These are phyloP conservation scores for Rhizopus stolonifer DNA, from an alignment of 371 early-diverging fungal genomes.

Conservation along the genomic window DNA sequence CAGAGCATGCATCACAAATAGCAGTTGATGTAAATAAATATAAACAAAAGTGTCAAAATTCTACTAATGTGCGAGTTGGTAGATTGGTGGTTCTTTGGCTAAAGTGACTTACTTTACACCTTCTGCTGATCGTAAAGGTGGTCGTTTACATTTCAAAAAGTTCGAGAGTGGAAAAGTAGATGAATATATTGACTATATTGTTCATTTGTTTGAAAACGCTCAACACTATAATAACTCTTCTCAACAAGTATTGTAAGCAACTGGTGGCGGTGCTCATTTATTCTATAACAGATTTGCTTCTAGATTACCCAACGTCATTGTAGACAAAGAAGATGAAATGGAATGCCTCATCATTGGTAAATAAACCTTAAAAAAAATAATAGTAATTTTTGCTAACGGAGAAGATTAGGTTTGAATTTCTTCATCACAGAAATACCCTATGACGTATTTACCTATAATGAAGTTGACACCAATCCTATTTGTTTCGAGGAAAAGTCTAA, in stretches of 20 bases:
- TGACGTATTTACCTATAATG: conserved; percentile 92
- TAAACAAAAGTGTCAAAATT: neutral
- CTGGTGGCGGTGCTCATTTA: conserved; percentile 84
- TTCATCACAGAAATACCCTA: conserved; percentile 89
- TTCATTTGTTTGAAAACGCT: conserved; percentile 63
- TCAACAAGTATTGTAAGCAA: conserved; percentile 64
- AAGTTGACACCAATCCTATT: conserved; percentile 69
- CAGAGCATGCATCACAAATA: conserved; percentile 81
- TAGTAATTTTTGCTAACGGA: too few species aligned
- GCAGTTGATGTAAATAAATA: conserved; percentile 80
- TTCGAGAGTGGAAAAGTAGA: conserved; percentile 93
- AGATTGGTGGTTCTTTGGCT: conserved; percentile 93
- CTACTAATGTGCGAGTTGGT: neutral
- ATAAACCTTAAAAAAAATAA: too few species aligned
- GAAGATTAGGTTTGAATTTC: conserved; percentile 76
- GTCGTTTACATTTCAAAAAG: conserved; percentile 89
- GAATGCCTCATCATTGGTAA: conserved; percentile 77
- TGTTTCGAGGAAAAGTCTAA: conserved; percentile 74
- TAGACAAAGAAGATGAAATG: conserved; percentile 87
- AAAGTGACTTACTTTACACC: conserved; percentile 89
- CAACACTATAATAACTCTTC: conserved; percentile 31
- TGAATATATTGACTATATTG: conserved; percentile 84
- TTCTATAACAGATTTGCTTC: conserved; percentile 59
- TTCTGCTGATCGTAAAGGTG: conserved; percentile 64
- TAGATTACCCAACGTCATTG: conserved; percentile 55